Base-by-base conservation (phyloP, 768 basidiomycete species). In the Gloeopeniophorella convolvens region DNA sequence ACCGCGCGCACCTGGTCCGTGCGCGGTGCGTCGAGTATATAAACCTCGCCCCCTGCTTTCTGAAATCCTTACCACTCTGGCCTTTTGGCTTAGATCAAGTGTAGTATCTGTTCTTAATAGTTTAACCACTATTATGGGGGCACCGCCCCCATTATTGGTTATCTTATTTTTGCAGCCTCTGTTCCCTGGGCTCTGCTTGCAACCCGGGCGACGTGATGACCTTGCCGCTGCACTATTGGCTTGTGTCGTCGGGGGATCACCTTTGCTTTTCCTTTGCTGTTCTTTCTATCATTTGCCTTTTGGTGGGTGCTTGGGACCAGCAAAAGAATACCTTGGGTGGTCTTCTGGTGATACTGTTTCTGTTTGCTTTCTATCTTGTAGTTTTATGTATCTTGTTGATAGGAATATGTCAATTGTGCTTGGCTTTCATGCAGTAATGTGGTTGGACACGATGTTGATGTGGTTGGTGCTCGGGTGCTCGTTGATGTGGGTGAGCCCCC, bases 71-170 rank as follows among this genome's bases (percentile, higher is more conserved):
- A 84, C 83, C 84, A 85, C 84, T 86, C 84, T 85, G 84, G 84
- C 83, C 85, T 86, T 85, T 87, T 88, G 85, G 86, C 86, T 89
- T 88, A 87, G 86, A 89, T 88, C 85, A 88, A 88, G 86, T 89
- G 87, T 89, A 88, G 87, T 89, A 89, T 88, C 85, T 89, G 86
- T 88, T 87, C 84, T 88, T 85, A 80, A 80, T 79, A 80, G 78
- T 80, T 80, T 80, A 80, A 82, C 63, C 63, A 64, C 63, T 64
- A 64, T 64, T 64, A 64, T 64, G 62, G 54, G 54, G 62, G 63
- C 62, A 64, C 63, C 56, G 63, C 63, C 62, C 51, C 48, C 62
- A 63, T 64, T 63, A 28, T 61, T 64, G 62, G 62, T 63, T 63
- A 63, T 63, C 61, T 59, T 50, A 63, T 63, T 63, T 63, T 63